Conservation (phyloP, 495 filamentous ascomycete species). For the Aspergillus bridgeri region DNA sequence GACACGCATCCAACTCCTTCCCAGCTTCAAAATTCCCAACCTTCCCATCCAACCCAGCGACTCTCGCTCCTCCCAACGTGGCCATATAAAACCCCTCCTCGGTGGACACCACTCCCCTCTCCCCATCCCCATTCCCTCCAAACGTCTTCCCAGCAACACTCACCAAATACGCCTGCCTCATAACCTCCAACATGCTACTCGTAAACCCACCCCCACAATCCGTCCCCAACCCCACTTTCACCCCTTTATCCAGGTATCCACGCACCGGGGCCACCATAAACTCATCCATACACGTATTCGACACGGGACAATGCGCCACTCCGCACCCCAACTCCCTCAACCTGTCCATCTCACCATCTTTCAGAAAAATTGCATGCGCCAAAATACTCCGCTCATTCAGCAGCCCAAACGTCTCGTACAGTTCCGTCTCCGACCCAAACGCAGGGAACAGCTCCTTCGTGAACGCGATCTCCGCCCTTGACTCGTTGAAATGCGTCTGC, state of each 20-base stretch:
- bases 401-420: conserved; percentile 53
- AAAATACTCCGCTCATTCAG: conserved; percentile 56
- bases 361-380: conserved; percentile 60
- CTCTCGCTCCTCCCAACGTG: conserved; percentile 59
- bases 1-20: conserved; percentile 63
- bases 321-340: conserved; percentile 50
- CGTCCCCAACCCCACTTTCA: conserved; percentile 65
- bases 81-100: conserved; percentile 58
- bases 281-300: conserved; percentile 60
- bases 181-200: conserved; percentile 55
- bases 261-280: conserved; percentile 59
- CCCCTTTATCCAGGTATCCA: conserved; percentile 51
- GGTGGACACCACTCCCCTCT: conserved; percentile 46
- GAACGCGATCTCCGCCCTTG: conserved; percentile 50
- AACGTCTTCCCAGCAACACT: conserved; percentile 50
- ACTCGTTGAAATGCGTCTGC: conserved; percentile 66
- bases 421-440: conserved; percentile 49
- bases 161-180: conserved; percentile 59
- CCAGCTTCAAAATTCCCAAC: conserved; percentile 58
- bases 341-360: conserved; percentile 49
- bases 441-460: conserved; percentile 52
- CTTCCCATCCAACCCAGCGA: conserved; percentile 51
- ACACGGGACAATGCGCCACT: conserved; percentile 61
- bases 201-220: conserved; percentile 66
- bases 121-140: conserved; percentile 41